Percentiles rank a stretch among this genome's conserved stretches.
Evolutionary conservation across 768 basidiomycete species (phyloP).

Genomic region (Phaffia tasmanica): DNA sequence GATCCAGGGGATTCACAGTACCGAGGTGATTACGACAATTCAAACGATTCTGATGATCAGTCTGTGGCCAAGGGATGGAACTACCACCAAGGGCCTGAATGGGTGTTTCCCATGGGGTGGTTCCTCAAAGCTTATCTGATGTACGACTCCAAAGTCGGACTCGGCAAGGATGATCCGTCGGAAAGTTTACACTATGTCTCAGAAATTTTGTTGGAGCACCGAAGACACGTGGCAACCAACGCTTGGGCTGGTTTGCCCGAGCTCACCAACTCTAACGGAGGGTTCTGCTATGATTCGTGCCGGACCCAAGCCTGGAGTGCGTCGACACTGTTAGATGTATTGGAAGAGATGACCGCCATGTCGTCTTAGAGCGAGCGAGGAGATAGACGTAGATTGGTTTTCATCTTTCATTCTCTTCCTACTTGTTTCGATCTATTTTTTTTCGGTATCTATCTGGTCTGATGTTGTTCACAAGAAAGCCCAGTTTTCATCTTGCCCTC

Average conservation of each 20-base stretch:
- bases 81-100: constrained; percentile 72
- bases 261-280: constrained; percentile 49
- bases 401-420: too few relatives aligned
- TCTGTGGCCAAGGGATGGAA: constrained; percentile 85
- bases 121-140: constrained; percentile 85
- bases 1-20: constrained; percentile 82
- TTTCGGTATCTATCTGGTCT: too few relatives aligned
- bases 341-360: constrained; percentile 57
- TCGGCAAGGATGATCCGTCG: constrained; percentile 54
- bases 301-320: constrained; percentile 93
- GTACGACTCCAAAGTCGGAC: constrained; percentile 64
- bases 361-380: too few relatives aligned
- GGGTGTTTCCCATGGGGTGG: constrained; percentile 92
- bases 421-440: too few relatives aligned
- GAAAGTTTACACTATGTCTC: constrained; percentile 72
- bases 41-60: constrained; percentile 76
- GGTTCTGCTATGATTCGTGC: constrained; percentile 76
- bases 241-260: constrained; percentile 92
- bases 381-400: too few relatives aligned
- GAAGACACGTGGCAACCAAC: constrained; percentile 63
- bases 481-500: too few relatives aligned
- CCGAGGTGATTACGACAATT: constrained; percentile 82
- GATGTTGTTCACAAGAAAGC: too few relatives aligned
- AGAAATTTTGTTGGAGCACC: constrained; percentile 55
- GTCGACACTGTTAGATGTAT: constrained; percentile 79